Base-by-base conservation (phyloP, 2,329 filamentous ascomycete genomes). In the Fusarium poae region DNA sequence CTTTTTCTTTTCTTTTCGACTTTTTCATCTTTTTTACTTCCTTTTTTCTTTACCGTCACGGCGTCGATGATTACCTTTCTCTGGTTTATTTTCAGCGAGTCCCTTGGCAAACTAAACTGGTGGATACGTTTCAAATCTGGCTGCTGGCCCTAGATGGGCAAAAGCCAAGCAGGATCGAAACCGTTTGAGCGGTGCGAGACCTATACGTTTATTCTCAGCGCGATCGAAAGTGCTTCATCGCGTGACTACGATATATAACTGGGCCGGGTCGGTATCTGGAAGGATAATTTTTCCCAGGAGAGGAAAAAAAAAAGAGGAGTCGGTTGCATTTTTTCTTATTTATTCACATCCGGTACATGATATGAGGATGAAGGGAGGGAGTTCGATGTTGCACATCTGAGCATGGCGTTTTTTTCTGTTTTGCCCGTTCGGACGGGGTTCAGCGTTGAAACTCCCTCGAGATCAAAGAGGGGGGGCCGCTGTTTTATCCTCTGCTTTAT, bases 221-320 rank as follows among this genome's bases (percentile, higher is more conserved):
- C 68, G 72, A 74, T 74, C 65, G 72, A 74, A 74, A 74, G 72
- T 71, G 72, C 72, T 74, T 74, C 72, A 51, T 70, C 72, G 72
- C 62, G 72, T 51, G 61, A 54, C 55, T 64, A 72, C 55, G 66
- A 73, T 66, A 73, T 42, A 73, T 57, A 73, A 73, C 58, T 70
- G 61, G 71, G 44, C 62, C 61, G 64, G 62, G 64, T 71, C 55
- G 57, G 58, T 58, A 57, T 43, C 43, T 53, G 50, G 58, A 65
- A 53, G 46, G 55, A 39, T 27, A 27, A 27, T 46, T 54, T 54
- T 65, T 67, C 58, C 57, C 57, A 49, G 58, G 59, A 68, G 67
- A 64, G 66, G 61, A 72, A 62, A 67, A 70, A 65, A 72, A 62
- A 65, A 70, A 62, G 59, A 66, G 67, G 63, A 63, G 63, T 68